Percentiles rank a stretch among this genome's conserved stretches.
Conservation (phyloP, 1,284 basidiomycete species). For the Austroboletus novae-zelandiae region DNA sequence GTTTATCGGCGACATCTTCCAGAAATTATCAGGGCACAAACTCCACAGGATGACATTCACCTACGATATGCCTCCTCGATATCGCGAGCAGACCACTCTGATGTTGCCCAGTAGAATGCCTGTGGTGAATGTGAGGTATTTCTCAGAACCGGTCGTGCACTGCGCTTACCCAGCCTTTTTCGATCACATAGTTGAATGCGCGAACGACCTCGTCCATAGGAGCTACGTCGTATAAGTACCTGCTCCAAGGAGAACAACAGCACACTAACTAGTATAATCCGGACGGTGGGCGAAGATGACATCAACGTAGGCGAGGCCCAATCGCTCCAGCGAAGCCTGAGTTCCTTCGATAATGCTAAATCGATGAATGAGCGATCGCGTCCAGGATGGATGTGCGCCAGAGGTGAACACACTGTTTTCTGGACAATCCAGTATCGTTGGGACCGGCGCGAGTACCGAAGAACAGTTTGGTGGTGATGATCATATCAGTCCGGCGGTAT, state of each 20-base stretch:
- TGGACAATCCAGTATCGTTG: constrained; percentile 55
- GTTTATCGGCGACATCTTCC: constrained; percentile 49
- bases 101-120: constrained; percentile 54
- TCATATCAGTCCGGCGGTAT: constrained; percentile 62
- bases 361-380: background rate
- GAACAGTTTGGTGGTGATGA: constrained; percentile 66
- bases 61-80: constrained; percentile 51
- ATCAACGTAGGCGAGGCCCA: constrained; percentile 68
- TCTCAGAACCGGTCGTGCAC: background rate
- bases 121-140: constrained; percentile 5
- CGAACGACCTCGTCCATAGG: constrained; percentile 50
- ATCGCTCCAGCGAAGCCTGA: constrained; percentile 55
- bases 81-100: constrained; percentile 58
- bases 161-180: constrained; percentile 37
- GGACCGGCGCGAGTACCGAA: constrained; percentile 51
- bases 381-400: background rate
- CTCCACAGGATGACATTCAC: constrained; percentile 8
- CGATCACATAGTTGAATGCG: constrained; percentile 43
- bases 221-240: constrained; percentile 18
- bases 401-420: constrained; percentile 56
- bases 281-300: constrained; percentile 59
- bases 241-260: background rate
- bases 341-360: constrained; percentile 66
- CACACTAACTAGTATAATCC: constrained; percentile 41
- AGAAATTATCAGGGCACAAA: background rate